phyloP scores from a whole-genome alignment of 129 eudicot species.

The Calendula officinalis region DNA sequence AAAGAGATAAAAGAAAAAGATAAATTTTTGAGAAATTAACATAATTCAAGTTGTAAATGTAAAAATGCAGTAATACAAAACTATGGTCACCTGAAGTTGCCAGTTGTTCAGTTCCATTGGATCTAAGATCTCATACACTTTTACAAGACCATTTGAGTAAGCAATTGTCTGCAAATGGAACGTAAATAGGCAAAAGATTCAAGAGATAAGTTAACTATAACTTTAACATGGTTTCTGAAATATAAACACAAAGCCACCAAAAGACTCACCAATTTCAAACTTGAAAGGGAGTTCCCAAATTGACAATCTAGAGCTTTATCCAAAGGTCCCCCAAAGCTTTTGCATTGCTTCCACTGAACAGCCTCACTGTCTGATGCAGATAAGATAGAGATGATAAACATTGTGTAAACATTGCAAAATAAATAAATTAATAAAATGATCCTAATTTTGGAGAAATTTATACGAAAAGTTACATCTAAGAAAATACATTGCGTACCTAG shows the following conservation, averaged over 20 bases:
- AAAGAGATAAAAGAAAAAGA: neutral
- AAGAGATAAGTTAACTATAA: conserved; percentile 3
- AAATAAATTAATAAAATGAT: neutral
- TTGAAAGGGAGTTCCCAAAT: conserved; percentile 65
- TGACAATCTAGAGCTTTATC: conserved; percentile 61
- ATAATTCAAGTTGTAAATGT: conserved; percentile 5
- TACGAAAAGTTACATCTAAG: neutral
- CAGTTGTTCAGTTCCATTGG: conserved; percentile 71
- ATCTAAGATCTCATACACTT: conserved; percentile 81
- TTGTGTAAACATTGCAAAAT: neutral
- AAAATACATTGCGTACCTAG: conserved; percentile 48
- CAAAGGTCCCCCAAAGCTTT: conserved; percentile 48
- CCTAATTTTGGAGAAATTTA: neutral
- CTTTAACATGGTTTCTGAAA: neutral
- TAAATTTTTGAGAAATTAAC: neutral
- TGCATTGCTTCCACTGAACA: conserved; percentile 78
- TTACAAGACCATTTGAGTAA: conserved; percentile 73
- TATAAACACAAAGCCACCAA: neutral
- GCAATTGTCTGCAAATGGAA: conserved; percentile 57
- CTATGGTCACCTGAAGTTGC: conserved; percentile 85
- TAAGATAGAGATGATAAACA: neutral
- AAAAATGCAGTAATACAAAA: conserved; percentile 11
- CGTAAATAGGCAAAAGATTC: neutral
- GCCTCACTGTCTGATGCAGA: conserved; percentile 43
- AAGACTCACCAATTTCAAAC: conserved; percentile 79